These are phyloP conservation scores for Pyracantha coccinea DNA, from an alignment of 331 rosid genomes.

Conservation along the genomic window DNA sequence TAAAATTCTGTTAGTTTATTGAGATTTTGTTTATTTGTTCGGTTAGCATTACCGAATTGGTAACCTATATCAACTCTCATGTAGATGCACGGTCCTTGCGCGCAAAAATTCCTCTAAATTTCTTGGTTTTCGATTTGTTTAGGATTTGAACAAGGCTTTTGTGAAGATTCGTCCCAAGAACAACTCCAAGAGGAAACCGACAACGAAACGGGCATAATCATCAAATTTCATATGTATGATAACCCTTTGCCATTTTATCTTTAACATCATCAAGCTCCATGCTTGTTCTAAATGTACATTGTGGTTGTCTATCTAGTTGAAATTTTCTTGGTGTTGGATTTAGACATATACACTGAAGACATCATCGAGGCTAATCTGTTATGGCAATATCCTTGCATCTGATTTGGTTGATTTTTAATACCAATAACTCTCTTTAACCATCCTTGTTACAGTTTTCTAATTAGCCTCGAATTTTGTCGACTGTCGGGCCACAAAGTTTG, in stretches of 20 bases:
- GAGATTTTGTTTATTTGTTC: neutral
- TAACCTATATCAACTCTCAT: neutral
- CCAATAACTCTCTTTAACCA: too few species aligned
- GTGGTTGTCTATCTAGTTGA: neutral
- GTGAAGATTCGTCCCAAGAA: slow-evolving; percentile 85
- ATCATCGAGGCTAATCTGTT: too few species aligned
- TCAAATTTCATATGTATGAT: neutral
- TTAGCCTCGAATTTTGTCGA: too few species aligned
- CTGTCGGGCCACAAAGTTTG: too few species aligned
- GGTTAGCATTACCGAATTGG: neutral
- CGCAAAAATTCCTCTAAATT: neutral
- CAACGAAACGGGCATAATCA: slow-evolving; percentile 25
- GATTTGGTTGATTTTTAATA: too few species aligned
- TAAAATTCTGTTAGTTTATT: neutral
- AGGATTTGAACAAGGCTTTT: slow-evolving; percentile 73
- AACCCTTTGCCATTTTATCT: neutral
- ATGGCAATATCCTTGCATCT: too few species aligned
- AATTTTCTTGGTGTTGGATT: neutral
- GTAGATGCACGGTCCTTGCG: neutral
- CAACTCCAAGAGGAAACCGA: slow-evolving; percentile 62
- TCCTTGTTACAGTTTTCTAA: too few species aligned
- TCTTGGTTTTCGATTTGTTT: neutral
- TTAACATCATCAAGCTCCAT: neutral
- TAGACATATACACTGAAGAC: too few species aligned
- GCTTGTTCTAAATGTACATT: neutral